Conservation (phyloP, 2,329 filamentous ascomycete genomes). For the Aspergillus amoenus region DNA sequence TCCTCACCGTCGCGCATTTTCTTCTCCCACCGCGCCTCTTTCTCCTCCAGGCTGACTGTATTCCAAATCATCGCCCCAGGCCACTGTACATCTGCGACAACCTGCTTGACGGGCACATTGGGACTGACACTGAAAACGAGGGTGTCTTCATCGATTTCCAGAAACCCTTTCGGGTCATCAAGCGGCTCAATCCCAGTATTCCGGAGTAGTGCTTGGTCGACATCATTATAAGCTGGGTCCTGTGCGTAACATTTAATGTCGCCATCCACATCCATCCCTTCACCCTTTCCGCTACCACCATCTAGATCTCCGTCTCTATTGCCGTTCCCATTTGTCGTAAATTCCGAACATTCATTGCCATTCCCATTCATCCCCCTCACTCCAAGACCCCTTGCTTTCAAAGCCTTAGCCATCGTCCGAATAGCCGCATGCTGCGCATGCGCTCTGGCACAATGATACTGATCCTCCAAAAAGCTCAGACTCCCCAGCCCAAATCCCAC, state of each 20-base stretch:
- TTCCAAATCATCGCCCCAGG: slow-evolving; percentile 34
- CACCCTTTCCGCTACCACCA: background rate
- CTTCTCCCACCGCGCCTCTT: slow-evolving; percentile 16
- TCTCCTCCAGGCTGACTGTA: slow-evolving; percentile 11
- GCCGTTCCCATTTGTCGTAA: background rate
- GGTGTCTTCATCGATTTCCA: slow-evolving; percentile 38
- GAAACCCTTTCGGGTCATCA: slow-evolving; percentile 35
- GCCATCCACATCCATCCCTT: background rate
- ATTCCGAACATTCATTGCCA: background rate
- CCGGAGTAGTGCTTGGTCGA: slow-evolving; percentile 19
- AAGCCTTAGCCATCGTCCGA: slow-evolving; percentile 19
- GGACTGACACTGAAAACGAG: slow-evolving; percentile 37
- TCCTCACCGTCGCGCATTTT: slow-evolving; percentile 14
- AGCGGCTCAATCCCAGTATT: slow-evolving; percentile 22
- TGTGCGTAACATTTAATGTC: slow-evolving; percentile 26
- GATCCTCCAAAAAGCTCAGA: slow-evolving; percentile 9
- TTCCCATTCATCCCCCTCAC: background rate
- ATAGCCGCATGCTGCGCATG: slow-evolving; percentile 27
- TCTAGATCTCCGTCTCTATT: background rate
- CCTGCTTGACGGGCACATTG: slow-evolving; percentile 37
- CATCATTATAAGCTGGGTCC: slow-evolving; percentile 27
- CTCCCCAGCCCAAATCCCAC: slow-evolving; percentile 25
- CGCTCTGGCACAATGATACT: slow-evolving; percentile 10
- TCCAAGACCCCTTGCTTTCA: background rate
- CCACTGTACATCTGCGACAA: slow-evolving; percentile 40